These are phyloP conservation scores for Cucumis cinereus DNA, from an alignment of 306 rosid species.

Conservation along the genomic window DNA sequence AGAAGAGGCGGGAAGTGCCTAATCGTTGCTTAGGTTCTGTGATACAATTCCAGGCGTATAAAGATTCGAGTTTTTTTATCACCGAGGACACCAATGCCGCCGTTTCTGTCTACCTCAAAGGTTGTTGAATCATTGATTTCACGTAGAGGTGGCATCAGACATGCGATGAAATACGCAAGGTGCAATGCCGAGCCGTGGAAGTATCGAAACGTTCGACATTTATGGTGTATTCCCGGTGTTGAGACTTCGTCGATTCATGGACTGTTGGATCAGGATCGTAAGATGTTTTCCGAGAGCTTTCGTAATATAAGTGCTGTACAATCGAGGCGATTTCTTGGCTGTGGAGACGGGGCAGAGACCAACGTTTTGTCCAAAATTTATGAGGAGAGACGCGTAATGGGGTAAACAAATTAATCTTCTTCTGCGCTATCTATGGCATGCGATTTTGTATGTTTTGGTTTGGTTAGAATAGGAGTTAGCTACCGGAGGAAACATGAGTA, in stretches of 20 bases:
- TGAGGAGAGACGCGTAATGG: constrained; percentile 79
- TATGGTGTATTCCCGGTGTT: constrained; percentile 20
- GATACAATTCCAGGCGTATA: background rate
- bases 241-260: constrained; percentile 15
- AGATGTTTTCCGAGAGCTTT: constrained; percentile 1
- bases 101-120: constrained; percentile 48
- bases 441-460: background rate
- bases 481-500: background rate
- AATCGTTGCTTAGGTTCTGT: background rate
- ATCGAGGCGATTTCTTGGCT: constrained; percentile 59
- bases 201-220: constrained; percentile 22
- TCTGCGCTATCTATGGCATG: background rate
- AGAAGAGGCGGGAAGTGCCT: background rate
- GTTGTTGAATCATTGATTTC: constrained; percentile 38
- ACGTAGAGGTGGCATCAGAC: constrained; percentile 19
- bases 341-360: constrained; percentile 83
- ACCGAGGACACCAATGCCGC: constrained; percentile 37
- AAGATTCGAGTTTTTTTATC: constrained; percentile 10
- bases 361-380: constrained; percentile 49
- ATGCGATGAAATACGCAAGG: constrained; percentile 24
- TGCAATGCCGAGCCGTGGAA: constrained; percentile 9
- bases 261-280: constrained; percentile 13
- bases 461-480: background rate
- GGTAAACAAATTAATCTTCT: constrained; percentile 28
- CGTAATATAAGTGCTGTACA: constrained; percentile 19